Evolutionary conservation across 1,284 basidiomycete genomes (phyloP).

Genomic region (Porodaedalea pini): DNA sequence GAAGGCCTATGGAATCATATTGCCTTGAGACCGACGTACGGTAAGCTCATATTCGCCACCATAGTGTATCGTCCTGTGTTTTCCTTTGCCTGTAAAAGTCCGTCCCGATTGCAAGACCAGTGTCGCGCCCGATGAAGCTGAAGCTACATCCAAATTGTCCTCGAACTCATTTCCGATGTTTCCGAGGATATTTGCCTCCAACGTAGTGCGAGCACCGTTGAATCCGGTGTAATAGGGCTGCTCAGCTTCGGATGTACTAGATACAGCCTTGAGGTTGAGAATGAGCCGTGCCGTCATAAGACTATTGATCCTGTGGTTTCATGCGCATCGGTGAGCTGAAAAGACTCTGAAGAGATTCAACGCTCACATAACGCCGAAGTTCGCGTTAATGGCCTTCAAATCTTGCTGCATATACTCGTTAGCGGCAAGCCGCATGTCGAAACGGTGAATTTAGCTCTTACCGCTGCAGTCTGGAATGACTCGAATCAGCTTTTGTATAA

Average conservation of each 20-base stretch:
- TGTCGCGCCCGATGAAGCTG: too few relatives aligned
- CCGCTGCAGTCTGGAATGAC: background rate
- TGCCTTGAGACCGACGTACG: background rate
- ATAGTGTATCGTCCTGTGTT: background rate
- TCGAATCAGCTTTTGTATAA: background rate
- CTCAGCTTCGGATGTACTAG: background rate
- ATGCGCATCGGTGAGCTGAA: too few relatives aligned
- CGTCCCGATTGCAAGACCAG: too few relatives aligned
- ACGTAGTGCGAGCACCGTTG: background rate
- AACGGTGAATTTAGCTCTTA: background rate
- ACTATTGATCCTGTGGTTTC: slow-evolving; percentile 1
- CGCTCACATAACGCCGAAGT: slow-evolving; percentile 12
- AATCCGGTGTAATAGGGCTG: background rate
- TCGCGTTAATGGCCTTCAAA: slow-evolving; percentile 11
- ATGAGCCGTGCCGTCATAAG: slow-evolving; percentile 10
- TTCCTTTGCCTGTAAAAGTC: background rate
- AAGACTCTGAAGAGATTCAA: background rate
- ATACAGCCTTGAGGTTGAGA: slow-evolving; percentile 13
- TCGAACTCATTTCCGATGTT: slow-evolving; percentile 14
- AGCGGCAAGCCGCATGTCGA: background rate
- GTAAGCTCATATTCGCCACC: background rate
- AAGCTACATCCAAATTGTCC: background rate
- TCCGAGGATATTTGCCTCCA: slow-evolving; percentile 5
- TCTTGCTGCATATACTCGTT: slow-evolving; percentile 1
- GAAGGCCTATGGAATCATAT: too few relatives aligned